A percentile compares a stretch with the other conserved stretches of the same genome.
phyloP scores from a whole-genome alignment of 345 rosid genomes.

The Litchi chinensis region DNA sequence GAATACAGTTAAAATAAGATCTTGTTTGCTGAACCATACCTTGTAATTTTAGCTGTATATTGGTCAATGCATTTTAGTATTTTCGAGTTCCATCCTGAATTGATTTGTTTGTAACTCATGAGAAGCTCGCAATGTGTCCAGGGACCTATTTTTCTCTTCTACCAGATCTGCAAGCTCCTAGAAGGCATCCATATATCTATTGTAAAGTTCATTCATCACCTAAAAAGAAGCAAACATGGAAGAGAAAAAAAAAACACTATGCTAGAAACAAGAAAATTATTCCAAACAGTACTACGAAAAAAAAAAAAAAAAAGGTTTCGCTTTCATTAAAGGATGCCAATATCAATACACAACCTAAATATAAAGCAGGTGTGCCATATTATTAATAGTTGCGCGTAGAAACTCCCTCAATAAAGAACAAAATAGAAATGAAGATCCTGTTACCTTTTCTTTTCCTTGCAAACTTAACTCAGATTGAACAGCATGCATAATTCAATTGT shows the following conservation, averaged over 20 bases:
- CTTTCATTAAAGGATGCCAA: not conserved
- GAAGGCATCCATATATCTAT: constrained; percentile 52
- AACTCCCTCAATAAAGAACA: not conserved
- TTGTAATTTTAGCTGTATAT: constrained; percentile 53
- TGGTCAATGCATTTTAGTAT: constrained; percentile 44
- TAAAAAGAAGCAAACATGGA: not conserved
- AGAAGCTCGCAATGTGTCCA: constrained; percentile 55
- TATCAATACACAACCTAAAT: not conserved
- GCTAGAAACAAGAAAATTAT: not conserved
- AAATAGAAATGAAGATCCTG: constrained; percentile 10
- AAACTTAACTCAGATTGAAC: constrained; percentile 29
- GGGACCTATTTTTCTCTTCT: constrained; percentile 77
- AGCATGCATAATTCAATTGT: constrained; percentile 41
- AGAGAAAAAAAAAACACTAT: constrained; percentile 8
- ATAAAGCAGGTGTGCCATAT: not conserved
- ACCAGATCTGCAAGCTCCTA: constrained; percentile 96
- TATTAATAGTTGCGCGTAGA: constrained; percentile 1
- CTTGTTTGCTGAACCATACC: constrained; percentile 44
- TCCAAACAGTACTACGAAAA: not conserved
- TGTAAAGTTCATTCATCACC: constrained; percentile 42
- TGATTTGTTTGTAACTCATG: constrained; percentile 52
- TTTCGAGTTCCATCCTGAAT: constrained; percentile 58
- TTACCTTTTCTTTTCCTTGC: constrained; percentile 76
- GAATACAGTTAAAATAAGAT: not conserved
- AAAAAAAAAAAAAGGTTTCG: not conserved